Conservation (phyloP, 2,329 filamentous ascomycete genomes). For the Lachnellula cervina region DNA sequence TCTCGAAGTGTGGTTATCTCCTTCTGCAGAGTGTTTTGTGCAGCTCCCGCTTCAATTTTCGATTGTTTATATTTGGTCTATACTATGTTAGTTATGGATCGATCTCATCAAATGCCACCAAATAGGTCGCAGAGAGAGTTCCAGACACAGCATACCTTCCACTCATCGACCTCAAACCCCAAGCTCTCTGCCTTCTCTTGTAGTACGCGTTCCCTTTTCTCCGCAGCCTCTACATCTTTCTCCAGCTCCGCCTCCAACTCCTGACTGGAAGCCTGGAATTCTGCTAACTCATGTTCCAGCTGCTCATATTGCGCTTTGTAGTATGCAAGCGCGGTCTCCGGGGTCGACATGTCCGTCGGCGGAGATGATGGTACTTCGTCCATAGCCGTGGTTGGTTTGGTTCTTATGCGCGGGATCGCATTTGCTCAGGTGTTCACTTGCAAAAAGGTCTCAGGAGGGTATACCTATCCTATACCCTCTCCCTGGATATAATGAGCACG, state of each 20-base stretch:
- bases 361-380: constrained; percentile 58
- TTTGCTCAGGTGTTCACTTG: constrained; percentile 10
- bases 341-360: constrained; percentile 47
- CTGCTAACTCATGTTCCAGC: constrained; percentile 82
- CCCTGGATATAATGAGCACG: constrained; percentile 1
- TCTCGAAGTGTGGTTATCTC: constrained; percentile 92
- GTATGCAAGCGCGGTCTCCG: constrained; percentile 78
- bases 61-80: constrained; percentile 95
- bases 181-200: constrained; percentile 83
- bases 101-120: constrained; percentile 1
- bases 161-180: constrained; percentile 90
- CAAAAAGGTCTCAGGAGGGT: constrained; percentile 5
- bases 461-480: background rate
- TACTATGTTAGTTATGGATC: constrained; percentile 5
- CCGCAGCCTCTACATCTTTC: constrained; percentile 90
- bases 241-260: constrained; percentile 93
- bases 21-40: constrained; percentile 85
- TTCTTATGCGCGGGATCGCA: constrained; percentile 13
- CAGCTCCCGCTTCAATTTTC: constrained; percentile 78
- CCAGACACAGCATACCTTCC: constrained; percentile 68
- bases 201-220: constrained; percentile 82
- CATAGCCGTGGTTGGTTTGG: constrained; percentile 19
- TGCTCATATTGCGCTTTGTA: constrained; percentile 96
- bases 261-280: constrained; percentile 90
- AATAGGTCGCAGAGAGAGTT: background rate